These are phyloP conservation scores for Linnemannia schmuckeri DNA, from an alignment of 192 early-diverging fungal species.

Conservation along the genomic window DNA sequence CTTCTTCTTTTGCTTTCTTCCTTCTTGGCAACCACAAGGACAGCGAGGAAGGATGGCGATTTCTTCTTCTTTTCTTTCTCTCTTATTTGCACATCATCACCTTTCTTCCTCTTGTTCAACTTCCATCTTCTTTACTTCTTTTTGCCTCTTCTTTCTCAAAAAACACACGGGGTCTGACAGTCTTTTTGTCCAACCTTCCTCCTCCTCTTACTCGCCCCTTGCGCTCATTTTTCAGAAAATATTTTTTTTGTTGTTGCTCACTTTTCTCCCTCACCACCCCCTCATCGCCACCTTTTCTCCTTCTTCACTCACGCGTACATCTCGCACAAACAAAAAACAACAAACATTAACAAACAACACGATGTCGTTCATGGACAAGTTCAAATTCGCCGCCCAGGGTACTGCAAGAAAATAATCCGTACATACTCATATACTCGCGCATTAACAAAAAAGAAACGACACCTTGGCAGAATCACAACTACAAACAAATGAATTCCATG, in stretches of 20 bases:
- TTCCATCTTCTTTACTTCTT: too few species aligned
- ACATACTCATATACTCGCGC: background rate
- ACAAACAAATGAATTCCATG: background rate
- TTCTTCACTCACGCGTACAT: conserved; percentile 2
- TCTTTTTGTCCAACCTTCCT: background rate
- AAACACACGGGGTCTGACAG: background rate
- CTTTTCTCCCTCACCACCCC: background rate
- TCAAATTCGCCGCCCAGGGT: conserved; percentile 45
- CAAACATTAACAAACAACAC: background rate
- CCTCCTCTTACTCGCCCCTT: background rate
- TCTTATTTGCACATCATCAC: too few species aligned
- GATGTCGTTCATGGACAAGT: conserved; percentile 54
- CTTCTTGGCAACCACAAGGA: too few species aligned
- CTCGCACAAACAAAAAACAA: background rate
- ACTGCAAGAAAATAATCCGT: background rate
- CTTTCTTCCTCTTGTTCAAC: too few species aligned
- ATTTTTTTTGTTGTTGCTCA: conserved; percentile 5
- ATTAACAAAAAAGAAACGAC: background rate
- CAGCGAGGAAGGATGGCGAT: too few species aligned
- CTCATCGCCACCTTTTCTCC: background rate
- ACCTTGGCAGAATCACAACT: background rate
- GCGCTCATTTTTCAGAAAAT: background rate
- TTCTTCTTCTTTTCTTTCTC: too few species aligned
- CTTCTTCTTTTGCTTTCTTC: too few species aligned
- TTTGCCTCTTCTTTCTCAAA: too few species aligned